These are phyloP conservation scores for Populus simonii DNA, from an alignment of 345 rosid species.

Conservation along the genomic window DNA sequence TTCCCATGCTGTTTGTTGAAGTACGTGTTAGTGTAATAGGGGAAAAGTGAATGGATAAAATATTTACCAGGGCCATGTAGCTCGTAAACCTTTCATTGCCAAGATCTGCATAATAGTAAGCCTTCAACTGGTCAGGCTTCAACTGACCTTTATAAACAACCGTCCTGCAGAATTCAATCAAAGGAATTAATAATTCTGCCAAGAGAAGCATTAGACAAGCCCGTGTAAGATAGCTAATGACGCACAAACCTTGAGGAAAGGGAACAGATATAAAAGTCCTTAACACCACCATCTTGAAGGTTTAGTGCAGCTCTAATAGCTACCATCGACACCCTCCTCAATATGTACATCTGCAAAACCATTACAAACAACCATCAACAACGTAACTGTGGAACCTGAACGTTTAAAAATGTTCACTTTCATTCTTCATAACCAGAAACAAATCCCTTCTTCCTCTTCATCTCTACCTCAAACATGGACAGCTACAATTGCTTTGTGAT, in stretches of 20 bases:
- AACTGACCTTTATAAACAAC: constrained; percentile 94
- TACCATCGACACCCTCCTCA: constrained; percentile 89
- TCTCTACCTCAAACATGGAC: not conserved
- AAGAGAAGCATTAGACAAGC: not conserved
- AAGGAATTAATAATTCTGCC: not conserved
- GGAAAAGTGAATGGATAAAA: constrained; percentile 66
- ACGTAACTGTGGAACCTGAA: not conserved
- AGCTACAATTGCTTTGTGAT: not conserved
- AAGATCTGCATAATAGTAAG: constrained; percentile 89
- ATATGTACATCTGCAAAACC: constrained; percentile 78
- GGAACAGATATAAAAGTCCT: constrained; percentile 96
- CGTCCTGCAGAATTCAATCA: constrained; percentile 54
- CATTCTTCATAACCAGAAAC: not conserved
- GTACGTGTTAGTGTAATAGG: constrained; percentile 84
- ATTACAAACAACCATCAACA: constrained; percentile 6
- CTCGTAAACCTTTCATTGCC: constrained; percentile 99
- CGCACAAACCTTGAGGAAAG: constrained; percentile 79
- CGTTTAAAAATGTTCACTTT: not conserved
- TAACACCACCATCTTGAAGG: constrained; percentile 77
- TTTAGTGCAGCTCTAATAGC: constrained; percentile 92
- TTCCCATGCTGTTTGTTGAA: constrained; percentile 99
- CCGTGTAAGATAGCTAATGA: not conserved
- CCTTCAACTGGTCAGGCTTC: constrained; percentile 85
- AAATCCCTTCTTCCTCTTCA: not conserved
- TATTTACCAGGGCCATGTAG: constrained; percentile 99